Conservation (phyloP, 148 eudicot genomes). For the Fagopyrum homotropicum region DNA sequence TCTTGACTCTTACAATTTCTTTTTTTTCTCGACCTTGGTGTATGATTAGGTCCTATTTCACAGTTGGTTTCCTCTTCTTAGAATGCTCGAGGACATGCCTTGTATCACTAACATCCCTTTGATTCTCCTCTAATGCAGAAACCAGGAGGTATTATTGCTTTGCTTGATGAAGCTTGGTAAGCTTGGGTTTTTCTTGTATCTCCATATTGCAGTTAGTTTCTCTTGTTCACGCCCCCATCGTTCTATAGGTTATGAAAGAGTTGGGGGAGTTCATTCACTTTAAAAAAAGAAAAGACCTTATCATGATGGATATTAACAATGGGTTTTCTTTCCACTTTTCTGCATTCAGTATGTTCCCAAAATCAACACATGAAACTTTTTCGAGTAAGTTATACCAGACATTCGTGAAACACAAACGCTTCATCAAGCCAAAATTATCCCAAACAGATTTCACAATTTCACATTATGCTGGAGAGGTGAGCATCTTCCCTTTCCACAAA, state of each 20-base stretch:
- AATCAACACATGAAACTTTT: conserved; percentile 95
- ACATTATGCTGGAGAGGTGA: conserved; percentile 99
- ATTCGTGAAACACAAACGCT: conserved; percentile 74
- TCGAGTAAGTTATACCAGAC: conserved; percentile 90
- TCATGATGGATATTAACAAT: background rate
- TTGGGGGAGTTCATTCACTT: background rate
- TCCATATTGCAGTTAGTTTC: background rate
- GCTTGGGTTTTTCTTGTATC: conserved; percentile 15
- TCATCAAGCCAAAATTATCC: conserved; percentile 87
- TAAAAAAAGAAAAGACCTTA: background rate
- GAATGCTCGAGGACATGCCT: background rate
- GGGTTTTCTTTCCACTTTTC: background rate
- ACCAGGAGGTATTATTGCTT: conserved; percentile 94
- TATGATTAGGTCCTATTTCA: background rate
- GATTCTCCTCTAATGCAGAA: conserved; percentile 51
- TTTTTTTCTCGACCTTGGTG: too few species aligned
- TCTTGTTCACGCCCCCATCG: background rate
- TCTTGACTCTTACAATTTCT: too few species aligned
- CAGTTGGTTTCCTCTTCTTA: background rate
- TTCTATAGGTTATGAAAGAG: background rate
- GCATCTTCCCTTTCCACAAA: conserved; percentile 9
- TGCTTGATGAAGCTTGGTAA: conserved; percentile 99
- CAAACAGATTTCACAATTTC: conserved; percentile 88
- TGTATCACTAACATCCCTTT: background rate
- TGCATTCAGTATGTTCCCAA: conserved; percentile 90